Conservation (phyloP, 2,329 filamentous ascomycete genomes). For the Aspergillus ochraceoroseus region DNA sequence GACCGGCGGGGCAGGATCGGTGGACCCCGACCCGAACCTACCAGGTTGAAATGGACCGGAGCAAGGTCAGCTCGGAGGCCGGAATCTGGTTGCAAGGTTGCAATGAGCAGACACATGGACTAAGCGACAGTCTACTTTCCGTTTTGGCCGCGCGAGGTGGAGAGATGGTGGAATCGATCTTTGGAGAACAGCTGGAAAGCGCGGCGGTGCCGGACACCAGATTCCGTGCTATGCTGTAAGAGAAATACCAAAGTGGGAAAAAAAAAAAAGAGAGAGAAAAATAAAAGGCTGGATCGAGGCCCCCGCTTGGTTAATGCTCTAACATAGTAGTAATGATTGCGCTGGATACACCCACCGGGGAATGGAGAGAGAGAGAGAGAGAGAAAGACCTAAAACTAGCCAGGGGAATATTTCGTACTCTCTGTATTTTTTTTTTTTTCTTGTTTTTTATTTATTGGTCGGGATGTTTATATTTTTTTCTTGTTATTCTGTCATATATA, state of each 20-base stretch:
- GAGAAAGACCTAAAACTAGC: too few species aligned
- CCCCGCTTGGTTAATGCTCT: constrained; percentile 14
- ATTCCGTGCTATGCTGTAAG: constrained; percentile 34
- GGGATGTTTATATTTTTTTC: too few species aligned
- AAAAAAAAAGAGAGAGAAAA: background rate
- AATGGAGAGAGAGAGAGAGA: too few species aligned
- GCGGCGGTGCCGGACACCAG: constrained; percentile 32
- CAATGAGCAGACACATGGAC: constrained; percentile 83
- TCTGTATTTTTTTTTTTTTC: too few species aligned
- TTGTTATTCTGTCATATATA: too few species aligned
- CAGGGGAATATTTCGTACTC: too few species aligned
- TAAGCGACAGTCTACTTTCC: constrained; percentile 77
- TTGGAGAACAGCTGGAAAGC: constrained; percentile 45
- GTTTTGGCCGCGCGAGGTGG: constrained; percentile 70
- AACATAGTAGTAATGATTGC: constrained; percentile 10
- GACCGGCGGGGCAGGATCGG: constrained; percentile 54
- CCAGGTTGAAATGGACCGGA: constrained; percentile 64
- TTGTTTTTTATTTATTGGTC: too few species aligned
- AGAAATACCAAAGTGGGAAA: constrained; percentile 2
- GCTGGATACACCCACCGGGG: too few species aligned
- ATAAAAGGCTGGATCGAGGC: constrained; percentile 4
- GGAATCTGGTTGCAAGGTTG: constrained; percentile 93
- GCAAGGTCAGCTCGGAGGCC: constrained; percentile 63
- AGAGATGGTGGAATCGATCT: constrained; percentile 72
- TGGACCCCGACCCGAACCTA: constrained; percentile 75